Evolutionary conservation across 2,329 filamentous ascomycete genomes (phyloP), one percentile per base, ranked within the genome.

Genomic region (Colletotrichum costaricense): DNA sequence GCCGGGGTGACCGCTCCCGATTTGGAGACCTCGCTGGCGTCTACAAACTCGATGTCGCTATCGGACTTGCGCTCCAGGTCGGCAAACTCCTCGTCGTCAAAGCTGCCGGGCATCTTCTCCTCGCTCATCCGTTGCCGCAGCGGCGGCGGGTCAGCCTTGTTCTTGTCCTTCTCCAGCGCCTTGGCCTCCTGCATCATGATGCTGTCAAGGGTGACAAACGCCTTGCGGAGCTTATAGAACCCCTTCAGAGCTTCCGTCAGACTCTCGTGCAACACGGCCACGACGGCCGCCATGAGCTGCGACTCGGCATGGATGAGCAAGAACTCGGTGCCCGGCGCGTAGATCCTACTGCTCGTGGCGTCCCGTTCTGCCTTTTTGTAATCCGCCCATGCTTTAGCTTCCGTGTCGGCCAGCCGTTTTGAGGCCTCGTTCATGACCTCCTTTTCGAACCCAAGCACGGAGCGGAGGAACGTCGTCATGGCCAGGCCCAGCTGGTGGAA

Each of bases 141-240:
- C 38, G 72, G 71, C 9, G 76, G 75, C 30, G 76, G 64, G 16
- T 67, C 68, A 14, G 75, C 60, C 30, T 75, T 74, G 28, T 70
- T 77, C 35, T 75, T 75, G 9, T 72, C 75, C 35, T 76, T 75
- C 5, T 78, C 77, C 5, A 86, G 67, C 0, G 79, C 80, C 74
- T 88, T 90, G 28, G 88, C 88, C 82, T 98, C 95, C 42, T 92
- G 89, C 73, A 93, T 89, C 79, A 95, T 88, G 68, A 99, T 94
- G 11, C 88, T 88, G 78, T 98, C 93, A 4, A 99, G 86, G 0
- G 95, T 93, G 52, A 95, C 85, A 78, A 94, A 98, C 0, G 96
- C 96, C 81, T 97, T 97, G 74, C 96, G 89, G 77, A 98, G 84
- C 82, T 97, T 97, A 80, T 97, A 97, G 79, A 98, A 98, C 6